A percentile compares a stretch with the other conserved stretches of the same genome.
These are phyloP conservation scores for Laetiporus sulphureus DNA, from an alignment of 1,284 basidiomycete species.

Conservation along the genomic window DNA sequence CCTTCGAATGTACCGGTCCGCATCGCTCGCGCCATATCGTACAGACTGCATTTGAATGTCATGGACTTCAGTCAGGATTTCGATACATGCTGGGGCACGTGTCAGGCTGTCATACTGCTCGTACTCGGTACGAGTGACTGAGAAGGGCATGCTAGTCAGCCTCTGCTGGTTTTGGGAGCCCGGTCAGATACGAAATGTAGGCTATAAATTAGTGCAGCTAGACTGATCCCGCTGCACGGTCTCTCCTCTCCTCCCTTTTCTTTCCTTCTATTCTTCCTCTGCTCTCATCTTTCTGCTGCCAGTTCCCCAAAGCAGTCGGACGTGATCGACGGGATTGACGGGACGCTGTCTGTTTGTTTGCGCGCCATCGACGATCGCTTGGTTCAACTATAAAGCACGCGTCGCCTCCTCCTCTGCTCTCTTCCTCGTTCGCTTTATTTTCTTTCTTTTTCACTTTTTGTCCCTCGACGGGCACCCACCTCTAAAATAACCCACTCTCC, in stretches of 20 bases:
- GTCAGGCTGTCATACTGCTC: slow-evolving; percentile 1
- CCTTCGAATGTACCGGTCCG: too few species aligned
- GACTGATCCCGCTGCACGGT: neutral
- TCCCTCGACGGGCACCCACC: slow-evolving; percentile 23
- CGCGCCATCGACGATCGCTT: slow-evolving; percentile 10
- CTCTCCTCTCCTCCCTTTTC: neutral
- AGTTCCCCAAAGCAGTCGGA: slow-evolving; percentile 4
- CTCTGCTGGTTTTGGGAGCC: neutral
- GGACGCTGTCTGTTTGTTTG: slow-evolving; percentile 22
- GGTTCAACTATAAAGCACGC: slow-evolving; percentile 13
- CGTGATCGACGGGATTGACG: slow-evolving; percentile 10
- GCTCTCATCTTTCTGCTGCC: neutral
- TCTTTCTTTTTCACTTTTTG: slow-evolving; percentile 18
- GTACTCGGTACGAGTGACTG: neutral
- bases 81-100: neutral
- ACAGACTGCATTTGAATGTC: neutral
- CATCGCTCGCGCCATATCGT: neutral
- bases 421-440: slow-evolving; percentile 12
- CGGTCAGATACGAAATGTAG: neutral
- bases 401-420: slow-evolving; percentile 5
- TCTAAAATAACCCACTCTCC: slow-evolving; percentile 20
- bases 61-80: neutral
- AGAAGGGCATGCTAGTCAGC: neutral
- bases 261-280: slow-evolving; percentile 1
- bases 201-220: neutral